Evolutionary conservation across 257 asterid genomes (phyloP).

Genomic region (Vinca minor): DNA sequence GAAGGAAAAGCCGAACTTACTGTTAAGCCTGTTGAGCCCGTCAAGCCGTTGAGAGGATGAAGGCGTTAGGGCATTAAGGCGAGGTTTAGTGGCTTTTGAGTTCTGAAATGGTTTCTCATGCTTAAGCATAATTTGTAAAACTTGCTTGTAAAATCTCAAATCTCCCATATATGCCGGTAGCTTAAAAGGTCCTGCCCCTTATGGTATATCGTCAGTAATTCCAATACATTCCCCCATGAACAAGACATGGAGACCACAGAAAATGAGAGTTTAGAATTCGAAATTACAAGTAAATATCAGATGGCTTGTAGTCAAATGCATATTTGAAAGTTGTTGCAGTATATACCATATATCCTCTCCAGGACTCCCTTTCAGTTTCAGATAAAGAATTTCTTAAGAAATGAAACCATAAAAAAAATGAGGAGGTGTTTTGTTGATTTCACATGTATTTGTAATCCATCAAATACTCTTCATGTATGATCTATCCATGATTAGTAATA

Average conservation of each 20-base stretch:
- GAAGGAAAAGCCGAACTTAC: too few relatives aligned
- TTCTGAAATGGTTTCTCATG: too few relatives aligned
- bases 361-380: constrained; percentile 85
- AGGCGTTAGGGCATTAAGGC: too few relatives aligned
- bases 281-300: constrained; percentile 82
- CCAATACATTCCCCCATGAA: constrained; percentile 4
- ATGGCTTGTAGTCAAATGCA: constrained; percentile 88
- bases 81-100: too few relatives aligned
- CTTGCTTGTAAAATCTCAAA: too few relatives aligned
- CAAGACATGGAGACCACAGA: neutral
- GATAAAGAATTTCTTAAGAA: constrained; percentile 28
- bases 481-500: neutral
- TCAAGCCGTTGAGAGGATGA: too few relatives aligned
- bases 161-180: too few relatives aligned
- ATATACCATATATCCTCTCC: constrained; percentile 98
- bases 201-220: constrained; percentile 12
- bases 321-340: constrained; percentile 92
- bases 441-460: constrained; percentile 41
- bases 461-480: constrained; percentile 5
- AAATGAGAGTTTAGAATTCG: neutral
- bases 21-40: too few relatives aligned
- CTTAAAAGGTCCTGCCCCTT: too few relatives aligned
- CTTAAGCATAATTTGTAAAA: too few relatives aligned
- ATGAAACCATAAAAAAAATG: constrained; percentile 19
- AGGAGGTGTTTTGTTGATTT: constrained; percentile 10